Conservation (phyloP, 169 alveolate species). For the Eimeria praecox region DNA sequence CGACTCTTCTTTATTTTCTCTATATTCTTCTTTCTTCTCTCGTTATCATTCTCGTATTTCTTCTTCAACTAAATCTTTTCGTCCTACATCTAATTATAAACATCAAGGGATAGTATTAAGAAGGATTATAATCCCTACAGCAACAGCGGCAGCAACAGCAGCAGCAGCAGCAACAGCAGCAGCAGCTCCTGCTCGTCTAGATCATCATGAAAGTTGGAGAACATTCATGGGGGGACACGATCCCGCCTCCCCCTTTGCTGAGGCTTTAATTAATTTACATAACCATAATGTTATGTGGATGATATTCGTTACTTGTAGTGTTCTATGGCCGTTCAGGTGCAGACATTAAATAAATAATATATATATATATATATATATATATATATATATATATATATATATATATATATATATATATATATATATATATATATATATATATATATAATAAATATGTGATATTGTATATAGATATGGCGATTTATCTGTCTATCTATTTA, state of each 20-base stretch:
- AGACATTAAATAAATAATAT: conserved; percentile 10
- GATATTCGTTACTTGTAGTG: conserved; percentile 90
- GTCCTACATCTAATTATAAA: too few species aligned
- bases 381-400: neutral
- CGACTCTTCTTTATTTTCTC: neutral
- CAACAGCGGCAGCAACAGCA: conserved; percentile 17
- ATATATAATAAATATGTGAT: neutral
- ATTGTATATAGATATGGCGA: neutral
- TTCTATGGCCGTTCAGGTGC: conserved; percentile 87
- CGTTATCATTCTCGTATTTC: too few species aligned
- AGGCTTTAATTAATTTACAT: conserved; percentile 90
- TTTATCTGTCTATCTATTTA: too few species aligned
- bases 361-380: neutral
- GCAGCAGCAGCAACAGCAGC: conserved; percentile 31
- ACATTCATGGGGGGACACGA: conserved; percentile 90
- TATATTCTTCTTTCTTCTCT: conserved; percentile 28
- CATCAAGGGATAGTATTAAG: too few species aligned
- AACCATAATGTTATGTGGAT: conserved; percentile 92
- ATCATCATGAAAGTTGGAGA: conserved; percentile 92
- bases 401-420: neutral
- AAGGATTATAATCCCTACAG: neutral
- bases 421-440: neutral
- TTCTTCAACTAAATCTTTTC: too few species aligned
- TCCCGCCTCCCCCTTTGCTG: conserved; percentile 93
- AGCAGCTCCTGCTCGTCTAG: conserved; percentile 78